Base-by-base conservation (phyloP, 306 rosid genomes). In the cucumber (Cucumis sativus) region DNA sequence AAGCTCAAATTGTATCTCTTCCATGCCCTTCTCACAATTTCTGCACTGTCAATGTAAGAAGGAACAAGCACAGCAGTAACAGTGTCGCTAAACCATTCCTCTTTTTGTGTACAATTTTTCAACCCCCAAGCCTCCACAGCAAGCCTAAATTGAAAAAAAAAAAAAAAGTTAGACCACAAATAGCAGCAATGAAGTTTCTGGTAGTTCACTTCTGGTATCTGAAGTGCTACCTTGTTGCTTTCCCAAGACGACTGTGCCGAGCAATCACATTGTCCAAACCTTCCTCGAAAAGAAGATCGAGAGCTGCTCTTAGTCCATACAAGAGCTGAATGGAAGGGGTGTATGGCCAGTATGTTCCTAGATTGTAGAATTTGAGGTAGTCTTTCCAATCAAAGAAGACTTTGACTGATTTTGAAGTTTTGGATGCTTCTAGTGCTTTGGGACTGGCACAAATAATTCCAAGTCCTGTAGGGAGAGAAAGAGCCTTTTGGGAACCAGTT, bases 101-200 rank as follows among this genome's bases (percentile, higher is more conserved):
- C 97, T 79, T 84, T 88, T 79, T 92, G 96, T 76, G 99, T 96
- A 88, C 99, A 96, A 76, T 96, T 96, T 87, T 96, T 96, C 88
- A 96, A 89, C 49, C 98, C 99, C 99, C 99, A 96, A 76, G 99
- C 99, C 87, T 92, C 98, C 79, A 96, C 96, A 62, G 99, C 99
- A 77, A 96, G 97, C 89, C 98, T 95, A 12, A 11, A 55, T 74
- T 25, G 12, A 21, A 59, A 59, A 67, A 20, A 2, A 21, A 59
- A 59, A 67, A 20, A 2, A 2, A 28, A 61, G 11, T 2, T 2
- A n/a, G 7, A 69, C 25, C 54, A 43, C 75, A 45, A 25, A 8
- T 43, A 45, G 12, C 39, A 71, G 23, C 60, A 28, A 45, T 49
- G 41, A 28, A 71, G 60, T 25, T 49, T 28, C 4, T 23, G 5